A percentile compares a stretch with the other conserved stretches of the same genome.
Conservation (phyloP, 2,329 filamentous ascomycete genomes). For the Cytospora chrysosperma region DNA sequence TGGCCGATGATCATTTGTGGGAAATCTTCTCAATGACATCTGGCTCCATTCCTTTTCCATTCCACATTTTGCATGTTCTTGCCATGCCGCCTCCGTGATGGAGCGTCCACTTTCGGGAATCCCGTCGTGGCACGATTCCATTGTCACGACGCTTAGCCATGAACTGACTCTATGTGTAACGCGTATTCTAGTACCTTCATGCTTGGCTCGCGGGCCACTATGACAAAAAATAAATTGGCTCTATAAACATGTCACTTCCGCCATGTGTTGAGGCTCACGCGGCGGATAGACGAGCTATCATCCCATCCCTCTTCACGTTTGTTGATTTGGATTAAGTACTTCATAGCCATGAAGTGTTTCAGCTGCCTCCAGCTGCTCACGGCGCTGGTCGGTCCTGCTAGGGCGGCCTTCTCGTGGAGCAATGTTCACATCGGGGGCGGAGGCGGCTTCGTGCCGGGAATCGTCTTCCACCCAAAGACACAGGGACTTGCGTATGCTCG, state of each 20-base stretch:
- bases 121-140: not conserved
- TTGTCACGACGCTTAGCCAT: not conserved
- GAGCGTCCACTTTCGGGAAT: not conserved
- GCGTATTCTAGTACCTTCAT: not conserved
- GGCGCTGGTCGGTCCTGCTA: constrained; percentile 28
- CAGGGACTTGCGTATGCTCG: constrained; percentile 54
- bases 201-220: constrained; percentile 1
- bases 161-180: not conserved
- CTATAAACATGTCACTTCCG: constrained; percentile 4
- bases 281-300: not conserved
- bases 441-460: constrained; percentile 55
- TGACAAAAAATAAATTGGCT: not conserved
- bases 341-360: constrained; percentile 23
- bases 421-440: constrained; percentile 50
- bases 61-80: not conserved
- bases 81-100: not conserved
- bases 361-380: constrained; percentile 28
- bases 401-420: constrained; percentile 33
- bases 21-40: constrained; percentile 11
- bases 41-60: not conserved
- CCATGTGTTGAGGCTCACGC: not conserved
- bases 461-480: constrained; percentile 54
- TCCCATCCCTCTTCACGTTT: too few relatives aligned
- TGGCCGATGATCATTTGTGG: constrained; percentile 20
- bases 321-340: not conserved